Conservation (phyloP, 495 filamentous ascomycete species). For the Hyaloscypha bicolor region DNA sequence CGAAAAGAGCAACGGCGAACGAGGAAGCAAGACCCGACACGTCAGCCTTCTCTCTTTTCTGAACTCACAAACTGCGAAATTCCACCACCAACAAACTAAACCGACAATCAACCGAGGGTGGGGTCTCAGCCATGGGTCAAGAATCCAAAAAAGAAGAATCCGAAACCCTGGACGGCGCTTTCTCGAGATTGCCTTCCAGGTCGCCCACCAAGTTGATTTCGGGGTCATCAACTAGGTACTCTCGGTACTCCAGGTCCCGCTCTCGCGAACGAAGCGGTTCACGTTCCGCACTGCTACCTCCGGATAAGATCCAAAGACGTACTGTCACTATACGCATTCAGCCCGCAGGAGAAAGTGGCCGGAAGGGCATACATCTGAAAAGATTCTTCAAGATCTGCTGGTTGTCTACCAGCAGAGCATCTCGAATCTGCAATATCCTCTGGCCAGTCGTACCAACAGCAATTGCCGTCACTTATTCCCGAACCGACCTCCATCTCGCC, state of each 20-base stretch:
- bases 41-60: background rate
- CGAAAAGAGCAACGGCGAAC: background rate
- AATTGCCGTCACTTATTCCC: constrained; percentile 64
- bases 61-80: background rate
- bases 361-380: constrained; percentile 60
- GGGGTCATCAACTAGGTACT: background rate
- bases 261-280: background rate
- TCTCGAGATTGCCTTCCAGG: background rate
- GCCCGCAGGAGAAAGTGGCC: constrained; percentile 58
- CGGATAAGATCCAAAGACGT: constrained; percentile 3
- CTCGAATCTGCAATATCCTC: constrained; percentile 50
- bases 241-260: background rate
- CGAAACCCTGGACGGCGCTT: background rate
- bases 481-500: constrained; percentile 60
- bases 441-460: constrained; percentile 76
- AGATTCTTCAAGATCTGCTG: constrained; percentile 64
- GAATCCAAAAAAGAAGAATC: background rate
- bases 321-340: constrained; percentile 23
- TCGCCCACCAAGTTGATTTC: background rate
- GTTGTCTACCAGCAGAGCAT: constrained; percentile 30
- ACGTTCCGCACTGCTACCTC: background rate
- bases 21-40: background rate
- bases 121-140: background rate
- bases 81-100: background rate
- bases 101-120: background rate